Percentiles rank a stretch among this genome's conserved stretches.
These are phyloP conservation scores for Cucumis cinereus DNA, from an alignment of 306 rosid species.

Conservation along the genomic window DNA sequence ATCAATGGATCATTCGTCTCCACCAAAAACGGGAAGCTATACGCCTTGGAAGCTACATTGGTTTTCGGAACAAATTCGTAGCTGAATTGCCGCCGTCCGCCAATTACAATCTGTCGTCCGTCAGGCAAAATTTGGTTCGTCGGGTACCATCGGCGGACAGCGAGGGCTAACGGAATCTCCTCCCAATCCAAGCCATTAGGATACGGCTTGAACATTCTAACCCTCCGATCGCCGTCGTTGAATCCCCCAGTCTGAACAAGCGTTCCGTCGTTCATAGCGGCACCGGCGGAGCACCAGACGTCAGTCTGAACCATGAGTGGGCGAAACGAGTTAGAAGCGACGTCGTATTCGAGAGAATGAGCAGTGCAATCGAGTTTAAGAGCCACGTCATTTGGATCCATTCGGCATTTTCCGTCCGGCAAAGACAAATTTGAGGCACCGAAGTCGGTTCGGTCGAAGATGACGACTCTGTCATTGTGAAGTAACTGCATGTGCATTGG, in stretches of 20 bases:
- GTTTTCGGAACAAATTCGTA: constrained; percentile 47
- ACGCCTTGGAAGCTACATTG: neutral
- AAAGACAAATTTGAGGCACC: constrained; percentile 59
- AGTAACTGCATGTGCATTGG: constrained; percentile 96
- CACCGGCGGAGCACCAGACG: constrained; percentile 79
- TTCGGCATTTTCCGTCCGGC: constrained; percentile 33
- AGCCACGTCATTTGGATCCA: constrained; percentile 23
- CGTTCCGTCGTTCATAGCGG: constrained; percentile 25
- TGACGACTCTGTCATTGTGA: constrained; percentile 42
- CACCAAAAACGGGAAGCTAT: constrained; percentile 24
- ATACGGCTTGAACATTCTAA: constrained; percentile 29
- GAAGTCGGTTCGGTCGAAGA: constrained; percentile 77
- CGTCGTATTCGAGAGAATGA: constrained; percentile 61
- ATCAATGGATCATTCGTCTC: constrained; percentile 23
- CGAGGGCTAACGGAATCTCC: constrained; percentile 17
- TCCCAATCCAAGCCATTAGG: constrained; percentile 26
- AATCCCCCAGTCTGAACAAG: constrained; percentile 64
- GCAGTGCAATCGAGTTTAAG: constrained; percentile 61
- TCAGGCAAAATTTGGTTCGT: constrained; percentile 50
- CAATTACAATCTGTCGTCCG: constrained; percentile 47
- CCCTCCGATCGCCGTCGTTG: constrained; percentile 30
- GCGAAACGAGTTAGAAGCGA: constrained; percentile 38
- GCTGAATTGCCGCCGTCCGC: constrained; percentile 40
- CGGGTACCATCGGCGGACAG: constrained; percentile 32
- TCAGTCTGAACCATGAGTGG: constrained; percentile 41